Evolutionary conservation across 2,329 filamentous ascomycete genomes (phyloP).

Genomic region (Diaporthe batatas): DNA sequence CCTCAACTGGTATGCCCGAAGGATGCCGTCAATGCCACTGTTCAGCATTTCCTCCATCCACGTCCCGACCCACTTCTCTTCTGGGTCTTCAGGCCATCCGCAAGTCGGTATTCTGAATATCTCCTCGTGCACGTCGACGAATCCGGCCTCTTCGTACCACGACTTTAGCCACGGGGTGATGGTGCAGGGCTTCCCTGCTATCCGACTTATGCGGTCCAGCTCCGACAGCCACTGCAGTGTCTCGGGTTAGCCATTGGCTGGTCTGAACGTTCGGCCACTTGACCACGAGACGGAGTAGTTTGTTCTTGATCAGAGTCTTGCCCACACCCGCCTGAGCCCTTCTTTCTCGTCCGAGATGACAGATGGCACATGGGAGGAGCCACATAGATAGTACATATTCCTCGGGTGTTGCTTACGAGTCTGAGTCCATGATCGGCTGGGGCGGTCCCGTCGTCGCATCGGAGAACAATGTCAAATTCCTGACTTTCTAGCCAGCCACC

Average conservation of each 20-base stretch:
- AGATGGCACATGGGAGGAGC: background rate
- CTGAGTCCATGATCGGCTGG: conserved; percentile 53
- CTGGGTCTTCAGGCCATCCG: conserved; percentile 63
- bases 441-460: conserved; percentile 62
- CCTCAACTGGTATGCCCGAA: conserved; percentile 37
- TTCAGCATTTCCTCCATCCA: conserved; percentile 45
- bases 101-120: conserved; percentile 68
- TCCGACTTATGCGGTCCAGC: conserved; percentile 54
- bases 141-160: conserved; percentile 63
- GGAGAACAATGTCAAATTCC: conserved; percentile 56
- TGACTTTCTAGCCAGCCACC: conserved; percentile 70
- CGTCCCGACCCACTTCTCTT: conserved; percentile 58
- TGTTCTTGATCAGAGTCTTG: background rate
- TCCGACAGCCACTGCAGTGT: conserved; percentile 54
- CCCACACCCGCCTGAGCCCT: background rate
- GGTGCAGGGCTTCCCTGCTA: conserved; percentile 54
- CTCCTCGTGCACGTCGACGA: conserved; percentile 66
- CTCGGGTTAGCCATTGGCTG: background rate
- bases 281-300: background rate
- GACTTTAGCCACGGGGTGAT: conserved; percentile 52
- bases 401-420: conserved; percentile 29
- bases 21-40: conserved; percentile 12
- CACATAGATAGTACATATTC: too few species aligned
- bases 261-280: background rate
- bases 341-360: background rate